Base-by-base conservation (phyloP, 164 flowering plant species). In the Taxillus chinensis region DNA sequence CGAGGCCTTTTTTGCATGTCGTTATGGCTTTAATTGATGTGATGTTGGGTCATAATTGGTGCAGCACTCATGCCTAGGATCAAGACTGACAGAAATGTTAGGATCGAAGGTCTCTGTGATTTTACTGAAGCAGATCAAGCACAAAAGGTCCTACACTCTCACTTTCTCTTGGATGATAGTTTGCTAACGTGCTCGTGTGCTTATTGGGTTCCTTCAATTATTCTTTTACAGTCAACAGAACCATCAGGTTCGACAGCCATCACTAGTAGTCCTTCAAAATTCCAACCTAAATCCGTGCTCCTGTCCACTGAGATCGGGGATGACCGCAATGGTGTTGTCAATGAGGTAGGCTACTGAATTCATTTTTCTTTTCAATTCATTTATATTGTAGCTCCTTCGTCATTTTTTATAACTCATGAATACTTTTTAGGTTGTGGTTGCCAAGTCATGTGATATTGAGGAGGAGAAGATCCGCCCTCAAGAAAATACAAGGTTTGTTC, bases 51-150 rank as follows among this genome's bases (percentile, higher is more conserved):
- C 27, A 27, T 27, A 46, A 46, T 61, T 64, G 43, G 15, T 75
- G 79, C 86, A 92, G 98, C 98, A 62, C 85, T 81, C 64, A 86
- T 93, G 89, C 80, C 84, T 10, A 83, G 77, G 71, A 86, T 90
- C 55, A 90, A 80, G 76, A 65, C 81, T 8, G 76, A 73, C 41
- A 78, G 97, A 73, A 73, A 89, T 2, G 67, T 85, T 48, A 69
- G 70, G 64, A 67, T 82, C 3, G 87, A 79, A 15, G 72, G 67
- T 61, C 67, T 82, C 17, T 88, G 98, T 62, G 79, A 89, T 74
- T 93, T 90, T 60, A 79, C 72, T 60, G 83, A 85, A 42, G 84
- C 77, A 0, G 85, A 83, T 15, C 66, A 79, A 62, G 38, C 55
- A 12, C 73, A 74, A 39, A 82, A 82, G 89, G 84, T 79, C 4